Evolutionary conservation across 495 filamentous ascomycete species (phyloP).

Genomic region (Penicilliopsis zonata): DNA sequence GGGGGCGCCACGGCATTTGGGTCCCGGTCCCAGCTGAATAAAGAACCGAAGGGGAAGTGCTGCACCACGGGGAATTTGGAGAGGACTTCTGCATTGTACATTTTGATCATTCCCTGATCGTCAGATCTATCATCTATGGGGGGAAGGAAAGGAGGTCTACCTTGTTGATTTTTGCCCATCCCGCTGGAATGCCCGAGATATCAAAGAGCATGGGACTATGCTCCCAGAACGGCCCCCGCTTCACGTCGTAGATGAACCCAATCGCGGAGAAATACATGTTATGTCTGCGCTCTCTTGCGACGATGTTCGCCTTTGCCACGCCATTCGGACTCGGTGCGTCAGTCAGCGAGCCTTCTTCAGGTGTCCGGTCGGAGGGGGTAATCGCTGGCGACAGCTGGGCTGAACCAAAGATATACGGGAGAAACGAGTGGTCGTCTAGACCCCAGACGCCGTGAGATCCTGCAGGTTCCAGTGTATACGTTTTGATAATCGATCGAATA

Average conservation of each 20-base stretch:
- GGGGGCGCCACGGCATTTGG: slow-evolving; percentile 40
- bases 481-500: slow-evolving; percentile 70
- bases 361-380: slow-evolving; percentile 44
- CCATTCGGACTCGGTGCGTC: slow-evolving; percentile 58
- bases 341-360: slow-evolving; percentile 62
- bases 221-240: slow-evolving; percentile 96
- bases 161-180: slow-evolving; percentile 99
- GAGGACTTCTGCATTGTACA: slow-evolving; percentile 60
- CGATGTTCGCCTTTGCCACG: slow-evolving; percentile 51
- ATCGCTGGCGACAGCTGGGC: slow-evolving; percentile 75
- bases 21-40: slow-evolving; percentile 75
- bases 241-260: slow-evolving; percentile 97
- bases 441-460: slow-evolving; percentile 96
- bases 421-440: slow-evolving; percentile 94
- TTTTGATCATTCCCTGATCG: slow-evolving; percentile 57
- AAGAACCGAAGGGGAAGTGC: slow-evolving; percentile 61
- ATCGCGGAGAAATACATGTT: slow-evolving; percentile 99
- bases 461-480: slow-evolving; percentile 91
- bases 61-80: slow-evolving; percentile 62
- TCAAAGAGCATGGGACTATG: slow-evolving; percentile 93
- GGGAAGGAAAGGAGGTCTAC: slow-evolving; percentile 18
- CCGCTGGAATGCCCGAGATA: slow-evolving; percentile 76
- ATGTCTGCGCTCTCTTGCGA: slow-evolving; percentile 51
- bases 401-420: slow-evolving; percentile 90
- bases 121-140: not conserved